These are phyloP conservation scores for Penicillium ucsense DNA, from an alignment of 495 filamentous ascomycete species.

Conservation along the genomic window DNA sequence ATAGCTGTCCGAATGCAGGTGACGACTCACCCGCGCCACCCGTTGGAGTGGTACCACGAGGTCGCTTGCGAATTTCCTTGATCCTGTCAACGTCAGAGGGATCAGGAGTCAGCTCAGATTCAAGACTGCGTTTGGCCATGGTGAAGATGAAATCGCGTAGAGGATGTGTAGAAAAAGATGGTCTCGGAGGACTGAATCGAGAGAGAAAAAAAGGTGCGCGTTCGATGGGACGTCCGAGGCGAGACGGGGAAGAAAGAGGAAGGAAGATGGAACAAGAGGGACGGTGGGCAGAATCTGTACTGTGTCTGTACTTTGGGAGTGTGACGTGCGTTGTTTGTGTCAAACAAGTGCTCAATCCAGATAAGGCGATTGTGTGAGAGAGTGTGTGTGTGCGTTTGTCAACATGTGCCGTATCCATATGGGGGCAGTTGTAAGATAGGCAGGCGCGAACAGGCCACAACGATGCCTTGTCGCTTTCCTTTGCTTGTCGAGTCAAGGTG, in stretches of 20 bases:
- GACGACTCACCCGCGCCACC: conserved; percentile 11
- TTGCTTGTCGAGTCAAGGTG: no score
- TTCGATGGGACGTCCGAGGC: background rate
- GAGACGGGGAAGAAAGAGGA: background rate
- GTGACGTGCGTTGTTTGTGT: no score
- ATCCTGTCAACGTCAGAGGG: conserved; percentile 18
- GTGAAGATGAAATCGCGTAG: background rate
- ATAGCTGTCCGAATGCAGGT: conserved; percentile 13
- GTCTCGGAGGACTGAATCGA: background rate
- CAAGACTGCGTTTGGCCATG: background rate
- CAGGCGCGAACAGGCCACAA: no score
- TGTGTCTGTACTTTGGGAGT: no score
- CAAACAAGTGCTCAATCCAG: no score
- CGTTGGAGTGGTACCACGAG: conserved; percentile 14
- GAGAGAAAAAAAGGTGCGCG: conserved; percentile 1
- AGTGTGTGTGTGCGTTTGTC: no score
- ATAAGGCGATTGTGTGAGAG: no score
- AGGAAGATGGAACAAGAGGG: background rate
- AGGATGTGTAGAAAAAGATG: background rate
- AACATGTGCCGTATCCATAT: no score
- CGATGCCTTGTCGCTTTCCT: no score
- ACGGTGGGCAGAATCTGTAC: no score
- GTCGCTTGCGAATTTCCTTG: conserved; percentile 24
- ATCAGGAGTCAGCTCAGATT: background rate
- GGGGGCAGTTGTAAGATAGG: no score